These are phyloP conservation scores for Mycosarcoma mackinlayi DNA, from an alignment of 1,284 basidiomycete genomes.

Conservation along the genomic window DNA sequence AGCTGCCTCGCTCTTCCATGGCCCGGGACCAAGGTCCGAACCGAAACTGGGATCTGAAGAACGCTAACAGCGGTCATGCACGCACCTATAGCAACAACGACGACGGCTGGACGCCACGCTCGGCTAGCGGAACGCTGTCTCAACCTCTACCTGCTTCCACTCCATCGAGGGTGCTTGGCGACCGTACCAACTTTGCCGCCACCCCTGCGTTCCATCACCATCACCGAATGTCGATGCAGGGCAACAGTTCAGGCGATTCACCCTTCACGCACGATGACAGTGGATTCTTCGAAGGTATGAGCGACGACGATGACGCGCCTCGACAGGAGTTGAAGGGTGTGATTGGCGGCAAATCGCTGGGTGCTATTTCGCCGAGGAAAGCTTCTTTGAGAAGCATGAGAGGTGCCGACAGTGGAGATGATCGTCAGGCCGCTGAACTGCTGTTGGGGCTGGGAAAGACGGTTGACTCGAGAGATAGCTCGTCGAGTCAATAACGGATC, in stretches of 20 bases:
- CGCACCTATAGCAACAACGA: slow-evolving; percentile 19
- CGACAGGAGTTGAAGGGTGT: not conserved
- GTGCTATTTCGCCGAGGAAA: slow-evolving; percentile 15
- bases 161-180: slow-evolving; percentile 34
- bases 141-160: slow-evolving; percentile 34
- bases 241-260: slow-evolving; percentile 14
- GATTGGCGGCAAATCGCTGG: not conserved
- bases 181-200: slow-evolving; percentile 29
- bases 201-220: slow-evolving; percentile 5
- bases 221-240: too few relatives aligned
- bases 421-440: slow-evolving; percentile 57
- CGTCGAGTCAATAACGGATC: slow-evolving; percentile 12
- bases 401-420: slow-evolving; percentile 20
- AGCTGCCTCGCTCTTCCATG: slow-evolving; percentile 11
- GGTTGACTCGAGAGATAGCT: slow-evolving; percentile 24
- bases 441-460: slow-evolving; percentile 53
- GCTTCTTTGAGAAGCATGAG: slow-evolving; percentile 21
- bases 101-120: slow-evolving; percentile 16
- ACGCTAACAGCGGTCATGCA: not conserved
- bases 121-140: slow-evolving; percentile 10
- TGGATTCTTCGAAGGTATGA: slow-evolving; percentile 51
- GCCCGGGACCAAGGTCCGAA: slow-evolving; percentile 5
- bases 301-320: slow-evolving; percentile 30
- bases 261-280: slow-evolving; percentile 51
- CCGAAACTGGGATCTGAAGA: slow-evolving; percentile 17